A percentile compares a stretch with the other conserved stretches of the same genome.
Conservation (phyloP, 768 basidiomycete species). For the Boletus speciosus region DNA sequence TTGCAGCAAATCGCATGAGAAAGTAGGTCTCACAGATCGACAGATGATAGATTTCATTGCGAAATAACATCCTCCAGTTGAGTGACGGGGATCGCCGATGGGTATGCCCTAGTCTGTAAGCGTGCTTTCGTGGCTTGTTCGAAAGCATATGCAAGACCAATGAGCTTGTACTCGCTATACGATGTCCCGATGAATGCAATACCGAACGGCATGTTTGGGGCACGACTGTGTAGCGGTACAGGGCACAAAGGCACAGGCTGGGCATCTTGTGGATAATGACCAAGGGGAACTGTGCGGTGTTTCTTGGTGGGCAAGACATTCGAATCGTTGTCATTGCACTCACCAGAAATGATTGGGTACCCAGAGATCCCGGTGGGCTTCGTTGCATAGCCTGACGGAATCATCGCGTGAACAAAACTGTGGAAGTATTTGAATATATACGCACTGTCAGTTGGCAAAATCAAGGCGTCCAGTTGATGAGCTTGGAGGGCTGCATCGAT, state of each 20-base stretch:
- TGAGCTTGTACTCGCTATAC: conserved; percentile 55
- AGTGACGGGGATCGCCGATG: conserved; percentile 54
- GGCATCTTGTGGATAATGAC: conserved; percentile 51
- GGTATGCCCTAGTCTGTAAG: conserved; percentile 44
- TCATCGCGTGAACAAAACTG: not conserved
- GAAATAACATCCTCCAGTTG: conserved; percentile 39
- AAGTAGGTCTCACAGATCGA: conserved; percentile 5
- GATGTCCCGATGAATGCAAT: conserved; percentile 60
- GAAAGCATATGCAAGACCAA: conserved; percentile 60
- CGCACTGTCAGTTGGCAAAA: conserved; percentile 43
- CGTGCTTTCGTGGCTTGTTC: conserved; percentile 61
- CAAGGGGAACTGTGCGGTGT: conserved; percentile 46
- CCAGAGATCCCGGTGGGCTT: conserved; percentile 51
- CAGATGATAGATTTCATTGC: conserved; percentile 1
- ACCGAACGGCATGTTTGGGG: conserved; percentile 57
- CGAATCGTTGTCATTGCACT: conserved; percentile 6
- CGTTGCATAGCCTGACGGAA: conserved; percentile 26
- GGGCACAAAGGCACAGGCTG: conserved; percentile 39
- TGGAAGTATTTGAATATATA: not conserved
- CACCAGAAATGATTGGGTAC: conserved; percentile 64
- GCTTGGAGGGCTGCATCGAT: conserved; percentile 51
- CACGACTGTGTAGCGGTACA: conserved; percentile 33
- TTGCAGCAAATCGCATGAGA: not conserved
- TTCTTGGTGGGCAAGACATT: conserved; percentile 3
- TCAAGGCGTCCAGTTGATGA: conserved; percentile 49